Percentiles rank a stretch among this genome's conserved stretches.
phyloP scores from a whole-genome alignment of 306 rosid genomes.

The Cucumis hystrix region DNA sequence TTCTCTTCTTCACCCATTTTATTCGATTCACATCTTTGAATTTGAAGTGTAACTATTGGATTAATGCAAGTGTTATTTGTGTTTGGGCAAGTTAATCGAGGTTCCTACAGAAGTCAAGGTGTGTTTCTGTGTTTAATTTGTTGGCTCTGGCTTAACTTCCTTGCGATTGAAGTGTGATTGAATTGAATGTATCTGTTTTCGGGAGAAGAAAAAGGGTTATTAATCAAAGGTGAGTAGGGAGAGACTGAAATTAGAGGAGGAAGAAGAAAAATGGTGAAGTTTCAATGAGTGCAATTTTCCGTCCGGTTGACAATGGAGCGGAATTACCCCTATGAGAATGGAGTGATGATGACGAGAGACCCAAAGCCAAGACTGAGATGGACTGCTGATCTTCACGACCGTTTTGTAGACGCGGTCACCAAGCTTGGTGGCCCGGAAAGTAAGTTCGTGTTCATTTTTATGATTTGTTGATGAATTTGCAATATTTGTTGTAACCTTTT shows the following conservation, averaged over 20 bases:
- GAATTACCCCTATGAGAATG: constrained; percentile 34
- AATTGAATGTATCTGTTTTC: neutral
- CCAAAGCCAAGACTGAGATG: constrained; percentile 87
- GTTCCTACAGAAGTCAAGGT: neutral
- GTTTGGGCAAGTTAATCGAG: neutral
- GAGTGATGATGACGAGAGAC: constrained; percentile 81
- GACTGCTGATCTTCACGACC: constrained; percentile 91
- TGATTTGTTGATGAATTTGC: neutral
- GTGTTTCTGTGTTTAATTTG: neutral
- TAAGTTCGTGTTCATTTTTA: constrained; percentile 15
- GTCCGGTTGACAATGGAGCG: constrained; percentile 10
- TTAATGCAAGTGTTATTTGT: neutral
- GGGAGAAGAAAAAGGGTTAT: neutral
- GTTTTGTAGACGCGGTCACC: constrained; percentile 82
- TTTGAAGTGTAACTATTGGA: neutral
- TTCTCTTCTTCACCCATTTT: neutral
- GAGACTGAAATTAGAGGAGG: neutral
- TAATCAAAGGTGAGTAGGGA: neutral
- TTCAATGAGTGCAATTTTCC: neutral
- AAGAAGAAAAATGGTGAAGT: neutral
- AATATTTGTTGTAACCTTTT: neutral
- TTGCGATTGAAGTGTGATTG: neutral
- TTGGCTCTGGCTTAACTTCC: neutral
- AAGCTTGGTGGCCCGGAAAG: constrained; percentile 98
- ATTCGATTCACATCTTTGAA: neutral